Base-by-base conservation (phyloP, 495 filamentous ascomycete genomes). In the Aspergillus leporis region DNA sequence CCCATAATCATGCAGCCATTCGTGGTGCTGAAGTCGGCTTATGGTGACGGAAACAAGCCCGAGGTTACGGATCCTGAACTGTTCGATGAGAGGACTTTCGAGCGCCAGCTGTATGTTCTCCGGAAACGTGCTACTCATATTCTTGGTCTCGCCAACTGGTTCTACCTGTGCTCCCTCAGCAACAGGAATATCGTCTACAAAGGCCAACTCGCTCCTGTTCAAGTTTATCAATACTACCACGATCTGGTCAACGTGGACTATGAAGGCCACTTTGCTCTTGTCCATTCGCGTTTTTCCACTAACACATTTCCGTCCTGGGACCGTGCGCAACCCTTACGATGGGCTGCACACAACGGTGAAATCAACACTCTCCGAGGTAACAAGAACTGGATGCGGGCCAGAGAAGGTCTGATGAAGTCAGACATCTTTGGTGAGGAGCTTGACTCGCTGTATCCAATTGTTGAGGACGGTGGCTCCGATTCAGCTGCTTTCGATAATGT, bases 181-280 rank as follows among this genome's bases (percentile, higher is more conserved):
- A 98, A 96, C 84, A 92, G 92, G 72, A 99, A 98, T 75, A 98
- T 99, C 72, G 90, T 99, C 41, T 99, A 99, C 81, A 99, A 99
- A 83, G 94, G 94, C 60, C 94, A 99, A 74, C 79, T 99, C 61
- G 90, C 94, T 43, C 94, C 94, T 19, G 85, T 93, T 18, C 94
- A 99, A 74, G 94, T 99, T n/a, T 99, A 99, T 75, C 86, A 94
- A 71, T 99, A 99, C 78, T 99, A 97, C 78, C 89, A 97, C 74
- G 94, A 99, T 76, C 74, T 99, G 72, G 90, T 98, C 57, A 94
- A 93, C 63, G 92, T 96, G 43, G 94, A 99, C 71, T 99, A 95
- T 74, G 92, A 98, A 78, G 94, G 89, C 41, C 92, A 98, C 73
- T 99, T 99, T 72, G 94, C 94, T 45, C 83, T 99, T 22, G 94